Evolutionary conservation across 148 eudicot species (phyloP).

Genomic region (Chenopodium quinoa): DNA sequence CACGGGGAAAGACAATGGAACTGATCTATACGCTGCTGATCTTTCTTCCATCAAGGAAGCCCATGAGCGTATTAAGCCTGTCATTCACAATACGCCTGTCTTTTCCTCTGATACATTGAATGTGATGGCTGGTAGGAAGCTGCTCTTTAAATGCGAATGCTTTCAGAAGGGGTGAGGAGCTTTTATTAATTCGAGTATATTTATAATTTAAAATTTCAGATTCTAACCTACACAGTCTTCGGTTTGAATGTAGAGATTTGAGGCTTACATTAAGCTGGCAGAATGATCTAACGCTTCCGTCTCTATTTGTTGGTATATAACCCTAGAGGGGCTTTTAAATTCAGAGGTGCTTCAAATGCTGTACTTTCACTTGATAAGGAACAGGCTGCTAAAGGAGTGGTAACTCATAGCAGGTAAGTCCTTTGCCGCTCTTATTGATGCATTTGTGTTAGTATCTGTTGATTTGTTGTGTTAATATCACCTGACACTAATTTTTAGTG

Average conservation of each 20-base stretch:
- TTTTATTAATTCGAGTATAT: neutral
- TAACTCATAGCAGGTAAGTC: constrained; percentile 90
- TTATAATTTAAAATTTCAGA: neutral
- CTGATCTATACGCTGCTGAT: constrained; percentile 69
- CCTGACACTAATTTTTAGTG: constrained; percentile 42
- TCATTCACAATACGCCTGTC: constrained; percentile 74
- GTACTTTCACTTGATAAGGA: constrained; percentile 70
- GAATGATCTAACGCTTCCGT: neutral
- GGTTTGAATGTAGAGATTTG: neutral
- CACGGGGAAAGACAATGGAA: constrained; percentile 20
- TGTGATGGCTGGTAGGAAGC: constrained; percentile 66
- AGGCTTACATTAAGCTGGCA: neutral
- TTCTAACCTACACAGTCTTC: neutral
- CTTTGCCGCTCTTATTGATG: neutral
- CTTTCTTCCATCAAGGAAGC: constrained; percentile 75
- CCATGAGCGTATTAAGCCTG: constrained; percentile 49
- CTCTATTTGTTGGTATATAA: neutral
- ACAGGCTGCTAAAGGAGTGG: constrained; percentile 87
- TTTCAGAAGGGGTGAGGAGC: constrained; percentile 90
- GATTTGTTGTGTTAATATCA: neutral
- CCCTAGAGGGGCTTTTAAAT: constrained; percentile 89
- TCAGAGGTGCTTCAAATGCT: constrained; percentile 96
- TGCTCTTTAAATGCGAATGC: constrained; percentile 90
- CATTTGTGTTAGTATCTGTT: neutral
- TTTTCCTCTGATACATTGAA: constrained; percentile 69